Base-by-base conservation (phyloP, 139 green algal genomes). In the Micromonas commoda region DNA sequence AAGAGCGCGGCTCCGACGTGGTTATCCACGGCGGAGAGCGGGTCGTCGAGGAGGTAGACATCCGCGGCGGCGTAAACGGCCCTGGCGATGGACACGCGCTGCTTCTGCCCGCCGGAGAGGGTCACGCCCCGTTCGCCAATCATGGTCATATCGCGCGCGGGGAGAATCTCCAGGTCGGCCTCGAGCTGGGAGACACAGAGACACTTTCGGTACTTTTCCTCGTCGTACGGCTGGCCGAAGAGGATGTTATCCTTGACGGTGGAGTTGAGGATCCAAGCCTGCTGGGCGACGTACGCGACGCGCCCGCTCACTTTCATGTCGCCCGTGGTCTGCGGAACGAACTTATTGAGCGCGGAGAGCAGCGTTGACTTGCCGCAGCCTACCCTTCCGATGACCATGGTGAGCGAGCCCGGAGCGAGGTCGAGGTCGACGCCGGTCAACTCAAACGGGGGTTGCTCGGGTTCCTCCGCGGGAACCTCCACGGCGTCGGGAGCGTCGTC, bases 1-100 rank as follows among this genome's bases (percentile, higher is more conserved):
- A 97, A 96, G 77, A 98, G 85, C 37, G 92, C 84, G 16, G 83
- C 69, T 9, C 90, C 91, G 9, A 97, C 93, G 76, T 97, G 93
- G 19, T 90, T 86, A 79, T 97, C 93, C 72, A 98, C 93, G 0
- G 94, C 94, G 16, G 78, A 90, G 31, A 98, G 84, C 1, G 94
- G 94, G 85, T 98, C 93, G 57, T 98, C 94, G 45, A 98, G 84
- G 26, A 98, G 77, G 81, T 90, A 91, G 9, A 97, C 79, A 52
- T 86, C 85, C 3, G 84, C 80, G 31, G 84, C 72, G 0, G 87
- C 74, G 63, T 94, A 96, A 24, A 85, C 80, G 5, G 91, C 91
- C 3, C 91, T 75, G 2, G 91, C 91, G 21, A 96, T 83, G 26
- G 89, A 87, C 9, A 96, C 88, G 24, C 87, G 78, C 68, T 88